Evolutionary conservation across 805 yeast species (phyloP).

Genomic region (Starmerella gropengiesseri): DNA sequence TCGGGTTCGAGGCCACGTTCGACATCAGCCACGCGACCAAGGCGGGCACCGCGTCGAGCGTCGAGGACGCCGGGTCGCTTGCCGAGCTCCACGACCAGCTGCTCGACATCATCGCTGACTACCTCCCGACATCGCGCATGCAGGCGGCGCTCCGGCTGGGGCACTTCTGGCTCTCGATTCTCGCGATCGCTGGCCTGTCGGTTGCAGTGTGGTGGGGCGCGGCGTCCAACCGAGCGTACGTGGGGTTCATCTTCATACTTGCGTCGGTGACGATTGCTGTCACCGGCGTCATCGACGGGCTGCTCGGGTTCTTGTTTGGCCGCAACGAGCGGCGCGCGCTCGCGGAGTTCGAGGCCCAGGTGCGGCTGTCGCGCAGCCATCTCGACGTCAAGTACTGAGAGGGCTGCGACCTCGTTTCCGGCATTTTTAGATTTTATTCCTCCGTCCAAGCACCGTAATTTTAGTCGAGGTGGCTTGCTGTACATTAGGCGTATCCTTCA

Average conservation of each 20-base stretch:
- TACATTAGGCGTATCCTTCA: too few species aligned
- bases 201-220: slow-evolving; percentile 54
- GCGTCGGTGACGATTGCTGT: slow-evolving; percentile 45
- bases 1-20: slow-evolving; percentile 42
- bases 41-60: neutral
- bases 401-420: too few species aligned
- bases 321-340: slow-evolving; percentile 69
- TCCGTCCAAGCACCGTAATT: too few species aligned
- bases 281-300: slow-evolving; percentile 63
- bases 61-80: slow-evolving; percentile 3
- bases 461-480: too few species aligned
- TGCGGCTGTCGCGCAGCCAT: slow-evolving; percentile 30
- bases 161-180: slow-evolving; percentile 52
- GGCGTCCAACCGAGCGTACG: slow-evolving; percentile 42
- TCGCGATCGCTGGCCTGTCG: slow-evolving; percentile 41
- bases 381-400: neutral
- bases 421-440: too few species aligned
- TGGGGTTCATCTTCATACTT: slow-evolving; percentile 54
- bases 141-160: slow-evolving; percentile 55
- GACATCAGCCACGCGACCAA: neutral
- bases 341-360: slow-evolving; percentile 62
- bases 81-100: slow-evolving; percentile 39
- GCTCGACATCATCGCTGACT: slow-evolving; percentile 36
- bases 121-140: slow-evolving; percentile 43
- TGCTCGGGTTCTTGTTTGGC: slow-evolving; percentile 71